Conservation (phyloP, 129 eudicot genomes). For the Lonicera japonica region DNA sequence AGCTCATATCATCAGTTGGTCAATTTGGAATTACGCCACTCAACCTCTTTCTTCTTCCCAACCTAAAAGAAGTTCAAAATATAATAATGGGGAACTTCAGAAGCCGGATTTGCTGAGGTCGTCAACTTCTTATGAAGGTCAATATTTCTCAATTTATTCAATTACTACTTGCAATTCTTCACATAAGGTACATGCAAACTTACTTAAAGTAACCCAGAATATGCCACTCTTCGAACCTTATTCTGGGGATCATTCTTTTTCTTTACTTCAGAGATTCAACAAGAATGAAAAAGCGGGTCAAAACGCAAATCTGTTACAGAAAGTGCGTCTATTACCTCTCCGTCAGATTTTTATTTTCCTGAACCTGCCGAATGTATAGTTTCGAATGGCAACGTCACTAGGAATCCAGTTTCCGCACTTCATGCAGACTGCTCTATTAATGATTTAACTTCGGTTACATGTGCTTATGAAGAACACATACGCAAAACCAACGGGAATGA, state of each 20-base stretch:
- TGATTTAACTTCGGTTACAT: neutral
- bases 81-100: conserved; percentile 16
- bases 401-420: conserved; percentile 12
- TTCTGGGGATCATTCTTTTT: conserved; percentile 13
- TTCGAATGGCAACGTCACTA: conserved; percentile 10
- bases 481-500: conserved; percentile 13
- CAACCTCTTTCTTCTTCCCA: conserved; percentile 45
- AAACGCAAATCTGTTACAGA: conserved; percentile 1
- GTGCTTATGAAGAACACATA: conserved; percentile 6
- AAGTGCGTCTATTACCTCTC: conserved; percentile 8
- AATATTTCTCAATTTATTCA: conserved; percentile 25
- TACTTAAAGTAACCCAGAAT: conserved; percentile 28
- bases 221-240: conserved; percentile 17
- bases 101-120: conserved; percentile 18
- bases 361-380: conserved; percentile 16
- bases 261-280: conserved; percentile 21
- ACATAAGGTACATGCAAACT: conserved; percentile 16
- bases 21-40: conserved; percentile 61
- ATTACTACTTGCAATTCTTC: conserved; percentile 18
- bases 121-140: conserved; percentile 30
- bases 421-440: too few relatives aligned
- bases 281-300: conserved; percentile 14
- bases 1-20: conserved; percentile 62
- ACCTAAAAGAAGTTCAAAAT: conserved; percentile 31
- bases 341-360: conserved; percentile 24